Conservation (phyloP, 345 rosid genomes). For the Salix viminalis region DNA sequence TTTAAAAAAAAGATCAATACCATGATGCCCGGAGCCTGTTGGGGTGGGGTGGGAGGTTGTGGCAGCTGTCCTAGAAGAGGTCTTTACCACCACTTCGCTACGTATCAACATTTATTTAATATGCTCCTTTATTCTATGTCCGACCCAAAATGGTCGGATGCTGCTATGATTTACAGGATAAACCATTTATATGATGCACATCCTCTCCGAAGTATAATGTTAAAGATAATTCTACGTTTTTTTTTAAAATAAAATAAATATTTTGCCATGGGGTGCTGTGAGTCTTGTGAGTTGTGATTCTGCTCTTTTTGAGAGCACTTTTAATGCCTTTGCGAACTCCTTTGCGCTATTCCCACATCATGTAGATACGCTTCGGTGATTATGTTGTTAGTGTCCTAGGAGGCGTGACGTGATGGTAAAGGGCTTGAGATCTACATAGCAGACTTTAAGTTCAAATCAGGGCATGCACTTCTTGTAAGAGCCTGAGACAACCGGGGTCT, state of each 20-base stretch:
- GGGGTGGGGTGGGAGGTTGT: neutral
- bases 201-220: neutral
- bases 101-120: neutral
- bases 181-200: neutral
- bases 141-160: neutral
- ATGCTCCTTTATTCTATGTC: neutral
- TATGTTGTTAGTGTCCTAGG: neutral
- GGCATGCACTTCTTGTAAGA: rapidly evolving
- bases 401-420: rapidly evolving
- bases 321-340: neutral
- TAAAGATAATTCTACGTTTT: neutral
- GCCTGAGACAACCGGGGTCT: rapidly evolving
- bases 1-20: neutral
- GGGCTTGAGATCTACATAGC: too few relatives aligned
- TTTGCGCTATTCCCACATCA: neutral
- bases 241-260: too few relatives aligned
- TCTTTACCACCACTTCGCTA: neutral
- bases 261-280: neutral
- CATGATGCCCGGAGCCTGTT: neutral
- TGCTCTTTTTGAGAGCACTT: neutral
- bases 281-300: neutral
- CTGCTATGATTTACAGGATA: neutral
- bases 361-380: neutral
- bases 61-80: conserved; percentile 22
- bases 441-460: too few relatives aligned